Evolutionary conservation across 2,329 filamentous ascomycete genomes (phyloP).

Genomic region (Pseudogymnoascus sp.): DNA sequence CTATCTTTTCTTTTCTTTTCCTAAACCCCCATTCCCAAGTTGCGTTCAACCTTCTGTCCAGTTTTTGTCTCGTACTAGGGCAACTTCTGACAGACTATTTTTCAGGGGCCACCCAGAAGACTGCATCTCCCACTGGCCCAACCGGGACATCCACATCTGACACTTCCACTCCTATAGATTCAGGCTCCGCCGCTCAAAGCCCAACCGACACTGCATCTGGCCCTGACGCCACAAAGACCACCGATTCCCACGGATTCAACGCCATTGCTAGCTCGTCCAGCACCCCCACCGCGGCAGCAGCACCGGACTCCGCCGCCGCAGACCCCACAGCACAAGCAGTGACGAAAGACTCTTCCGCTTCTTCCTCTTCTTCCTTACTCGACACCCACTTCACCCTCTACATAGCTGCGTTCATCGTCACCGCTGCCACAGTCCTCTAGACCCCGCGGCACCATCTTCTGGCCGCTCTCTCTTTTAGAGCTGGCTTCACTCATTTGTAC

Average conservation of each 20-base stretch:
- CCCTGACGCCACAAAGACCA: not conserved
- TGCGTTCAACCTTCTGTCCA: not conserved
- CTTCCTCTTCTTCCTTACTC: not conserved
- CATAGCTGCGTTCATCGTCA: not conserved
- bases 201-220: not conserved
- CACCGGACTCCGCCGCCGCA: not conserved
- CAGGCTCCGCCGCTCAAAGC: not conserved
- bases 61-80: not conserved
- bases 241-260: not conserved
- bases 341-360: not conserved
- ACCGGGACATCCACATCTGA: not conserved
- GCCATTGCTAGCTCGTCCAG: not conserved
- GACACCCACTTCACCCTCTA: not conserved
- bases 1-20: not conserved
- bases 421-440: not conserved
- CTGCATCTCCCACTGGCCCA: not conserved
- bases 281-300: not conserved
- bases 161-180: not conserved
- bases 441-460: not conserved
- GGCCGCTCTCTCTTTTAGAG: not conserved
- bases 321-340: not conserved
- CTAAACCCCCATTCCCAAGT: not conserved
- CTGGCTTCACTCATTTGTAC: conserved; percentile 1
- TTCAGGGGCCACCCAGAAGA: not conserved
- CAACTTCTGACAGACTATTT: not conserved